phyloP scores from a whole-genome alignment of 768 basidiomycete genomes.

The Amanita rubescens region DNA sequence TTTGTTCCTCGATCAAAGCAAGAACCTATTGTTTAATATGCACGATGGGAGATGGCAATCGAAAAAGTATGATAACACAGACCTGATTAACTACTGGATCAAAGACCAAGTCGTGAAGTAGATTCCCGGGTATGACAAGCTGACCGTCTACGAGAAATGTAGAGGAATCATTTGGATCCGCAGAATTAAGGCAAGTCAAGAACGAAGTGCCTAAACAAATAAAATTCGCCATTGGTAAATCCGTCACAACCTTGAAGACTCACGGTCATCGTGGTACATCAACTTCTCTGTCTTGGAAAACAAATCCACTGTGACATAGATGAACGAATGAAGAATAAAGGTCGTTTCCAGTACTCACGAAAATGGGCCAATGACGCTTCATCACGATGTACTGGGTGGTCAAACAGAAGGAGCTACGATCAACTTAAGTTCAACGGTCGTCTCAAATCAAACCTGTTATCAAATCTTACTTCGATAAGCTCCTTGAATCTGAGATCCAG shows the following conservation, averaged over 20 bases:
- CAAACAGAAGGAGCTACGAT: constrained; percentile 46
- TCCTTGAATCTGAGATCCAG: constrained; percentile 82
- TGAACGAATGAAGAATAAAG: constrained; percentile 6
- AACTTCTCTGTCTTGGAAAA: constrained; percentile 88
- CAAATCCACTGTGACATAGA: constrained; percentile 48
- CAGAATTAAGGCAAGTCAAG: constrained; percentile 86
- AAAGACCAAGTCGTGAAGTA: constrained; percentile 81
- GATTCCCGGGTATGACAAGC: constrained; percentile 71
- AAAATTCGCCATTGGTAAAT: constrained; percentile 1
- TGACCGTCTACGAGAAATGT: constrained; percentile 81
- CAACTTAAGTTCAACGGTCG: not conserved
- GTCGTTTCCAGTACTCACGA: constrained; percentile 30
- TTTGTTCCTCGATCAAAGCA: constrained; percentile 71
- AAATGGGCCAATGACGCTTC: constrained; percentile 77
- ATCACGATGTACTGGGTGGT: constrained; percentile 82
- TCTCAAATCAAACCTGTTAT: not conserved
- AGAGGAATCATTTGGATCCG: constrained; percentile 71
- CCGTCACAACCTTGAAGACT: constrained; percentile 11
- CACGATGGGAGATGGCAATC: not conserved
- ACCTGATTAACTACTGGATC: constrained; percentile 82
- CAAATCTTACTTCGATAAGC: constrained; percentile 66
- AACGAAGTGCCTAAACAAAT: constrained; percentile 60
- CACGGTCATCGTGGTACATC: constrained; percentile 72
- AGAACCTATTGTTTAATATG: constrained; percentile 45
- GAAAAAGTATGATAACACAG: constrained; percentile 15